Evolutionary conservation across 1,284 basidiomycete species (phyloP).

Genomic region (Ustilago bromivora): DNA sequence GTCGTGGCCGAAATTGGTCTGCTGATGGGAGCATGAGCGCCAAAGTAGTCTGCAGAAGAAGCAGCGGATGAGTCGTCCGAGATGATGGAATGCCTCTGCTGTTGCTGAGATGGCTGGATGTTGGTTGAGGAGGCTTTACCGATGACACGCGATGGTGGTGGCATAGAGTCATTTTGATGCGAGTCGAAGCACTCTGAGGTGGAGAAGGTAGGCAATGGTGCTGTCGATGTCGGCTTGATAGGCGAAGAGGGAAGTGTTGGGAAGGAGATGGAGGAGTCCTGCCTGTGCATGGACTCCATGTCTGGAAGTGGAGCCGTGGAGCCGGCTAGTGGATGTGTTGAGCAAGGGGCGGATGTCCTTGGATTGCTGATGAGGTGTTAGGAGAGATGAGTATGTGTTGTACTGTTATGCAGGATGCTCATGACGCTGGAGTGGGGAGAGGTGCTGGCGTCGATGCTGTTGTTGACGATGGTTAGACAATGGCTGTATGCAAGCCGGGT

Average conservation of each 20-base stretch:
- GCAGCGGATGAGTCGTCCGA: conserved; percentile 45
- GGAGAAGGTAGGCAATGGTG: conserved; percentile 22
- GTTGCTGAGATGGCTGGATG: conserved; percentile 8
- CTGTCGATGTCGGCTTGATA: conserved; percentile 4
- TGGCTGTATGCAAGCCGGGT: neutral
- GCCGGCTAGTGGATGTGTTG: neutral
- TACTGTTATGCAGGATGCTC: neutral
- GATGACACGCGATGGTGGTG: conserved; percentile 17
- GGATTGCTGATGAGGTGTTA: neutral
- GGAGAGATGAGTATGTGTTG: neutral
- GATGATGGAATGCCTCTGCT: conserved; percentile 35
- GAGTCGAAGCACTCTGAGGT: conserved; percentile 26
- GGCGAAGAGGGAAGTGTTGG: conserved; percentile 40
- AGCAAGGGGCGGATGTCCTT: neutral
- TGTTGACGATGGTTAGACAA: neutral
- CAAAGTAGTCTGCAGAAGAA: conserved; percentile 38
- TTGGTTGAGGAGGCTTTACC: conserved; percentile 11
- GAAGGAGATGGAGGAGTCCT: conserved; percentile 47
- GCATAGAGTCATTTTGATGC: conserved; percentile 15
- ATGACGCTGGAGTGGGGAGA: neutral
- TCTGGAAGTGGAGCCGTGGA: neutral
- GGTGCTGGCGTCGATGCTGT: neutral
- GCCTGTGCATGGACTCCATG: conserved; percentile 32
- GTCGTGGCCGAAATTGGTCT: conserved; percentile 42
- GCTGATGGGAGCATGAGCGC: conserved; percentile 17